Base-by-base conservation (phyloP, 208 protist genomes). In the Crithidia mellificae region DNA sequence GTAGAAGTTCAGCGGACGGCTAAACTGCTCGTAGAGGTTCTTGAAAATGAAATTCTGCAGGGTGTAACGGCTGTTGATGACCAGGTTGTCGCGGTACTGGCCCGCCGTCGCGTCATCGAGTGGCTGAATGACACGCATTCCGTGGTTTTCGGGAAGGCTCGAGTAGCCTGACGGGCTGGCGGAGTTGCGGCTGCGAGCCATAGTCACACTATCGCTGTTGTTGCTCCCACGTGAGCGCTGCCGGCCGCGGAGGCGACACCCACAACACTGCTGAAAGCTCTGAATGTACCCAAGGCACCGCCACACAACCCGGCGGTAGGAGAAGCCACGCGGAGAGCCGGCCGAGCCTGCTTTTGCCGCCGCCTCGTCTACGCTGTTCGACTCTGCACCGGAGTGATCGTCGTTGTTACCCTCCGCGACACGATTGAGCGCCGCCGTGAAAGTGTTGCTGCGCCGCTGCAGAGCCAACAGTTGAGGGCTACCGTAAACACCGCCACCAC, bases 1-100 rank as follows among this genome's bases (percentile, higher is more conserved):
- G 74, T 99, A 99, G 39, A 97, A 82, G 76, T 99, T 99, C 29
- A 98, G 83, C 11, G 95, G 85, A 8, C 93, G 80, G 2, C 80
- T 62, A 63, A 99, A 99, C 84, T 99, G 98, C 73, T 98, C 97
- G 59, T 90, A 98, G 9, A 99, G 72, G 50, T 98, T 99, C 47
- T 94, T 87, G 52, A 95, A 92, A 0, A 99, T 27, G 70, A 99
- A 99, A 49, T 87, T 99, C 3, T 88, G 72, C 0, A 92, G 22
- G 4, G 87, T 98, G 83, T 99, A 99, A 68, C 97, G 97, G 53
- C 91, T 90, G 47, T 97, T 98, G 29, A 74, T 77, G 12, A 98
- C 84, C 15, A 71, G 80, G 78, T 99, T 99, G 57, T 77, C 70
- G 52, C 62, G 63, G 64, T 90, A 87, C n/a, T 14, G 24, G 14